Base-by-base conservation (phyloP, 1,284 basidiomycete species). In the Boletus austroedulis region DNA sequence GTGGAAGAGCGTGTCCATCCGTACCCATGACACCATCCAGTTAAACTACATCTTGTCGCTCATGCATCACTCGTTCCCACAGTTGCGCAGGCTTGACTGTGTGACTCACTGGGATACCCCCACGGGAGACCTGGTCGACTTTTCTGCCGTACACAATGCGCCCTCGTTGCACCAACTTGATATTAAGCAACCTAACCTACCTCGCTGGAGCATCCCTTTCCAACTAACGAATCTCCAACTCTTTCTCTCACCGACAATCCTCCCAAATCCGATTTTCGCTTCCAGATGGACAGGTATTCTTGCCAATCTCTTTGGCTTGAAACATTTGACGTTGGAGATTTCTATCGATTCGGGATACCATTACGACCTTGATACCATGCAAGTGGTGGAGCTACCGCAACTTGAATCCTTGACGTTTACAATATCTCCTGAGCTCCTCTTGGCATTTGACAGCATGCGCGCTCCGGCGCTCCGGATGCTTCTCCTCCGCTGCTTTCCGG, bases 1-100 rank as follows among this genome's bases (percentile, higher is more conserved):
- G 55, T 85, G 82, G 85, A 70, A 65, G 55, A 75, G 68, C 23
- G 60, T 85, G 47, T 71, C 63, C 21, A 64, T 85, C 53, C 73
- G 73, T 29, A 75, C 79, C 19, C 65, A 66, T 11, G 67, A 73
- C 48, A 60, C 77, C n/a, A 59, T 63, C 29, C 75, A 78, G 50
- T 72, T 77, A 29, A 77, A 79, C 62, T 64, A 68, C 50, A 63
- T 82, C 43, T 58, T 83, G 31, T 63, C 67, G n/a, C 62, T 70
- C 15, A 79, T 78, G 63, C 62, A 61, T 55, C 54, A 62, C 50
- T 63, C 71, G 26, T 68, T 74, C 66, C 49, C 66, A 65, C 50
- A 53, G 45, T 74, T 56, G 57, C 61, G 38, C 65, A 77, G 57
- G 70, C 75, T 58, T 51, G 44, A 53, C 55, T 63, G 44, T 53